A percentile compares a stretch with the other conserved stretches of the same genome.
phyloP scores from a whole-genome alignment of 371 early-diverging fungal species.

The Dentiscutata heterogama region DNA sequence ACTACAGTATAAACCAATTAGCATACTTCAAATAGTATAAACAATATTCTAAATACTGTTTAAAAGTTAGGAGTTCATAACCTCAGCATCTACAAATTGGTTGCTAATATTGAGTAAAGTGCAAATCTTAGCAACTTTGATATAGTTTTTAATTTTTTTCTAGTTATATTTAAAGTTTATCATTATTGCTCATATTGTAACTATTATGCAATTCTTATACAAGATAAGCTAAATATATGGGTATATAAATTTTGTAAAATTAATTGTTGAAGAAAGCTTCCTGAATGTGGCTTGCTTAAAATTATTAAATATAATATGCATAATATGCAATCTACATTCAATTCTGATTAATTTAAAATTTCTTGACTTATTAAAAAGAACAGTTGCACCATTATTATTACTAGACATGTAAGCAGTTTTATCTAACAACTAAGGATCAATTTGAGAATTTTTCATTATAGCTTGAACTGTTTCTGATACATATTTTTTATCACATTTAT shows the following conservation, averaged over 20 bases:
- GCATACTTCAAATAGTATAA: neutral
- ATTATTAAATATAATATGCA: slow-evolving; percentile 1
- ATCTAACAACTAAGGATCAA: no score
- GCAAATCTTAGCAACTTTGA: neutral
- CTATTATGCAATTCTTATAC: no score
- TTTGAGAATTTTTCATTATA: neutral
- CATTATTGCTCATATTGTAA: no score
- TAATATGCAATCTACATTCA: neutral
- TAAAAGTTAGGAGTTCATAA: neutral
- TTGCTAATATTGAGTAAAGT: neutral
- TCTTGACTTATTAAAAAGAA: neutral
- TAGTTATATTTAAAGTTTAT: neutral
- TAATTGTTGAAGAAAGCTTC: neutral
- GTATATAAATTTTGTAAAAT: neutral
- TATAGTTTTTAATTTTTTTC: neutral
- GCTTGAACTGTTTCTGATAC: neutral
- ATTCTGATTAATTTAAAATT: neutral
- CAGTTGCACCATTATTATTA: neutral
- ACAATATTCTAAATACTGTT: slow-evolving; percentile 5
- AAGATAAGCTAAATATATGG: neutral
- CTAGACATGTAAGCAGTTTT: no score
- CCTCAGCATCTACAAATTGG: neutral
- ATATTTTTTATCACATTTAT: neutral
- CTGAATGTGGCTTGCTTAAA: slow-evolving; percentile 1
- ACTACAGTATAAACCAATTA: neutral